Conservation (phyloP, 2,329 filamentous ascomycete genomes). For the Raffaelea arxii region DNA sequence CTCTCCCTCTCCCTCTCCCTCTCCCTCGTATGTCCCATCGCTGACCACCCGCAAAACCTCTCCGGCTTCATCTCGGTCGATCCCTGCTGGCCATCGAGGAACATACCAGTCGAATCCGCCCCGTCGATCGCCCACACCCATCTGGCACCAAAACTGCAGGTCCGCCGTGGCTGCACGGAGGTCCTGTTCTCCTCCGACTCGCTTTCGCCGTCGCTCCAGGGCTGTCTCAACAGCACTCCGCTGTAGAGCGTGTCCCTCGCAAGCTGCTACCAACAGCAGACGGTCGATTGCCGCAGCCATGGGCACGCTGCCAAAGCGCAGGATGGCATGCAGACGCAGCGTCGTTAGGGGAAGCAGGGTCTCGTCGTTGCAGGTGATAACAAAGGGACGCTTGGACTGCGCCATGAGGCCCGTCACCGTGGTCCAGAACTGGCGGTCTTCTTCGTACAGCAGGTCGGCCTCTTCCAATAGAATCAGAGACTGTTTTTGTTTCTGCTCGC, state of each 20-base stretch:
- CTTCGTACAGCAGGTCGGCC: constrained; percentile 85
- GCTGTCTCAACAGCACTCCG: constrained; percentile 58
- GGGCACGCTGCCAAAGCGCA: constrained; percentile 62
- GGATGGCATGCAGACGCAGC: constrained; percentile 74
- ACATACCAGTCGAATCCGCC: constrained; percentile 87
- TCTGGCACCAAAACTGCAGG: constrained; percentile 94
- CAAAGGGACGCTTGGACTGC: constrained; percentile 81
- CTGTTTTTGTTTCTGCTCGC: constrained; percentile 64
- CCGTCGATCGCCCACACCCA: constrained; percentile 81
- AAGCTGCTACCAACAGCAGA: constrained; percentile 71
- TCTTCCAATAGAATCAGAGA: constrained; percentile 92
- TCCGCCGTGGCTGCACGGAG: constrained; percentile 74
- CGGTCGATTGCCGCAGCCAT: constrained; percentile 65
- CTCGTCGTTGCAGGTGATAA: constrained; percentile 94
- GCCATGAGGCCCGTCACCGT: constrained; percentile 68
- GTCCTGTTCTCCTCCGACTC: too few relatives aligned
- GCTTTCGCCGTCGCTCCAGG: constrained; percentile 60
- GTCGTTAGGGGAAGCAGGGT: constrained; percentile 64
- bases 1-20: constrained; percentile 51
- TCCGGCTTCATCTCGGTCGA: constrained; percentile 57
- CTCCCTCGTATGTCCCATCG: constrained; percentile 24
- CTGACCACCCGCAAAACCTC: constrained; percentile 56
- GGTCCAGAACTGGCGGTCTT: constrained; percentile 91
- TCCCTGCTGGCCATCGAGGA: constrained; percentile 63
- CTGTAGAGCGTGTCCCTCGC: constrained; percentile 74